A percentile compares a stretch with the other conserved stretches of the same genome.
phyloP scores from a whole-genome alignment of 2,329 filamentous ascomycete species.

The Daldinia sp. region DNA sequence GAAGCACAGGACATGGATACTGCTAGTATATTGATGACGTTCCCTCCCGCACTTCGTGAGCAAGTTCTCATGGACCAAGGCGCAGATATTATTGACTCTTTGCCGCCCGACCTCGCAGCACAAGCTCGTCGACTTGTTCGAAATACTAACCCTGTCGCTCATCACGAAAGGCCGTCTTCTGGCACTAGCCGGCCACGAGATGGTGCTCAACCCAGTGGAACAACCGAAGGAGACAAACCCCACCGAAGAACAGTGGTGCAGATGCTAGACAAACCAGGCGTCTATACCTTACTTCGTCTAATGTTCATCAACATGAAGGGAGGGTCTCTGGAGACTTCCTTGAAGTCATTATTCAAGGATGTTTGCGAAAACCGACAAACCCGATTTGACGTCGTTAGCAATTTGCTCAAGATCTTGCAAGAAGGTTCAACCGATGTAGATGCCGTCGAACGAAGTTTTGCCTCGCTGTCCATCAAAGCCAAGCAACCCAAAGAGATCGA shows the following conservation, averaged over 20 bases:
- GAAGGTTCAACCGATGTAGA: constrained; percentile 94
- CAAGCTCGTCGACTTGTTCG: constrained; percentile 80
- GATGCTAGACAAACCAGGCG: constrained; percentile 95
- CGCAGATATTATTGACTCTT: constrained; percentile 83
- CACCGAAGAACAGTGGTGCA: constrained; percentile 88
- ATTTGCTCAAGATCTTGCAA: constrained; percentile 91
- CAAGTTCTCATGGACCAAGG: constrained; percentile 93
- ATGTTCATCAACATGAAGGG: constrained; percentile 95
- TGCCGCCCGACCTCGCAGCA: constrained; percentile 87
- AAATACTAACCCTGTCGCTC: constrained; percentile 51
- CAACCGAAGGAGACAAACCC: constrained; percentile 64
- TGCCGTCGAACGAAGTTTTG: constrained; percentile 95
- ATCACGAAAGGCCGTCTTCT: constrained; percentile 59
- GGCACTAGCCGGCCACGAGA: constrained; percentile 45
- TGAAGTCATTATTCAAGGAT: constrained; percentile 89
- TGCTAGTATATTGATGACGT: constrained; percentile 90
- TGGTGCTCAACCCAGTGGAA: constrained; percentile 45
- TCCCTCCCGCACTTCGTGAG: constrained; percentile 85
- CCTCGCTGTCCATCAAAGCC: constrained; percentile 89
- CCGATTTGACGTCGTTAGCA: constrained; percentile 91
- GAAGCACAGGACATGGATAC: constrained; percentile 81
- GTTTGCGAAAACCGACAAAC: constrained; percentile 98
- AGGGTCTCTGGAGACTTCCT: constrained; percentile 82
- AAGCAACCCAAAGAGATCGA: constrained; percentile 80
- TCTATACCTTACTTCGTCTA: constrained; percentile 94